Percentiles rank a stretch among this genome's conserved stretches.
phyloP scores from a whole-genome alignment of 2,329 filamentous ascomycete genomes.

The Sporothrix globosa region DNA sequence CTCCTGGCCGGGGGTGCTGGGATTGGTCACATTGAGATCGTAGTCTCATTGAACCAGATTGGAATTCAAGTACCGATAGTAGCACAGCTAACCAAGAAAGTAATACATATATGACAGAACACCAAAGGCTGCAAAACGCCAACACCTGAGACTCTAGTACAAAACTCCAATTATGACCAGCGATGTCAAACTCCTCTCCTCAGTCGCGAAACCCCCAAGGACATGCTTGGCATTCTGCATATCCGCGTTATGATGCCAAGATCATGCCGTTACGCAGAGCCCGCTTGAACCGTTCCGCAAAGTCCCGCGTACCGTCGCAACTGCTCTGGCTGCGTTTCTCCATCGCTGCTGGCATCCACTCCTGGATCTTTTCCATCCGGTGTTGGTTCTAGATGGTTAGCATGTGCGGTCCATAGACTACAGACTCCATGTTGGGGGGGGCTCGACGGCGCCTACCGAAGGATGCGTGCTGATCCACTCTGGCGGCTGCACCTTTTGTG shows the following conservation, averaged over 20 bases:
- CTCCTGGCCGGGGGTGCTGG: background rate
- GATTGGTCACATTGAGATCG: too few relatives aligned
- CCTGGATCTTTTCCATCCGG: constrained; percentile 65
- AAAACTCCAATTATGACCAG: background rate
- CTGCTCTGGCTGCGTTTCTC: constrained; percentile 58
- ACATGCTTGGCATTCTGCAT: background rate
- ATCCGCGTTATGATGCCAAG: constrained; percentile 37
- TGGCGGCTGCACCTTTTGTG: constrained; percentile 56
- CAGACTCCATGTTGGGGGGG: background rate
- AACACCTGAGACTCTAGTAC: too few relatives aligned
- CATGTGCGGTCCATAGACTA: background rate
- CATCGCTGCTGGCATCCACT: constrained; percentile 63
- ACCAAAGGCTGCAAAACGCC: background rate
- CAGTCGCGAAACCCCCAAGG: background rate
- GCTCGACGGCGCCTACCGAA: constrained; percentile 52
- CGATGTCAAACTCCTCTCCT: background rate
- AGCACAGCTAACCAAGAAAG: background rate
- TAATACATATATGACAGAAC: background rate
- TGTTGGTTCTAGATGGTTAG: constrained; percentile 55
- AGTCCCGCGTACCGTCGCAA: constrained; percentile 56
- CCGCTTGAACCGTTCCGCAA: constrained; percentile 57
- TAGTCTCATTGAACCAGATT: too few relatives aligned
- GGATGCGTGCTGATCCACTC: constrained; percentile 79
- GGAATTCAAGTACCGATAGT: background rate
- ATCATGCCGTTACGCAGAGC: constrained; percentile 49